Evolutionary conservation across 2,329 filamentous ascomycete genomes (phyloP), one percentile per base, ranked within the genome.

Genomic region (Phialemonium atrogriseum): DNA sequence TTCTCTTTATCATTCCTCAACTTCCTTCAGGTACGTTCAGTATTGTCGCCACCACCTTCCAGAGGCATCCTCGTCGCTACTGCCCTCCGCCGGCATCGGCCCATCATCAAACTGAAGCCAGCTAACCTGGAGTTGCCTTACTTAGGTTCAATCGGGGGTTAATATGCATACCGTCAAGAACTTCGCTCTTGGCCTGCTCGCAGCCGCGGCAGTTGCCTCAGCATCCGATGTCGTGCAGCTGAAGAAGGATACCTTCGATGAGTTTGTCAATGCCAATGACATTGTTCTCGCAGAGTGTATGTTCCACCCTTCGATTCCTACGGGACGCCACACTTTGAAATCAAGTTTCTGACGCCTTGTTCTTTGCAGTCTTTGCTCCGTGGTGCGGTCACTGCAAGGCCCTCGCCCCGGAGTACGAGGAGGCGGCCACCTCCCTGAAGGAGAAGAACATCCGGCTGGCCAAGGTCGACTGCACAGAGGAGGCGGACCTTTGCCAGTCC

Each of bases 321-420:
- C 11, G n/a, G 4, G 24, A 24, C 30, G 20, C 10, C 16, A 8
- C 35, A 37, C 48, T 48, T 42, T 47, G 24, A 32, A 17, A 14
- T 7, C 24, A 14, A 4, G 21, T 37, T 27, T 36, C 60, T 72
- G 52, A 71, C 53, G 27, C 26, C 24, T 23, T 4, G n/a, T 17
- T 26, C 34, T 34, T 28, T 6, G 37, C 41, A 86, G 82, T 95
- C 77, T 95, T 85, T 60, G 89, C 89, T 46, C 88, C 89, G 49
- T 94, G 89, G 88, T 94, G 84, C 50, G 89, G 88, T 45, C 89
- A 96, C 74, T 96, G 89, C 83, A 96, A 98, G 73, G 89, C 89
- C 39, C 84, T 98, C 46, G 91, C 84, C 41, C 84, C 84, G 55
- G 84, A 91, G 65, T 93, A 91, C 62, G 85, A 93, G 67, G 77